Evolutionary conservation across 2,329 filamentous ascomycete genomes (phyloP).

Genomic region (Phaeosphaeria sp.): DNA sequence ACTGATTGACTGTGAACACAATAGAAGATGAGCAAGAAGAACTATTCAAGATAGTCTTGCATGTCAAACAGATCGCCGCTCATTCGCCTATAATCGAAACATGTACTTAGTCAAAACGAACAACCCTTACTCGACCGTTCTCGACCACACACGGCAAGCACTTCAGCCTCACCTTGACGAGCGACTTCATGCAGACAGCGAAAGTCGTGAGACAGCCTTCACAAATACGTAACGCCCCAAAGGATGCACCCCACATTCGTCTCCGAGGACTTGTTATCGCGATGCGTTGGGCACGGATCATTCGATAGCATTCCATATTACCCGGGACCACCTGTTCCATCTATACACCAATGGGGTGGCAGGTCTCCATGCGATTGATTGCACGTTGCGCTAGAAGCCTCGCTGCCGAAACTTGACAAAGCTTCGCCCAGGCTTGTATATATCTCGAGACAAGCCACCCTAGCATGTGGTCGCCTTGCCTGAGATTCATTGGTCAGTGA

Average conservation of each 20-base stretch:
- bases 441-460: constrained; percentile 17
- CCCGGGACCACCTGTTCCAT: constrained; percentile 6
- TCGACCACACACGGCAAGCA: background rate
- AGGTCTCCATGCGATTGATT: constrained; percentile 12
- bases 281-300: constrained; percentile 15
- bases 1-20: no score
- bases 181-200: background rate
- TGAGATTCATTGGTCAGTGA: background rate
- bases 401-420: constrained; percentile 2
- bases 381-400: constrained; percentile 5
- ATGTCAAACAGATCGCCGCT: background rate
- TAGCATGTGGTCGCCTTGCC: background rate
- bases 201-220: background rate
- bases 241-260: background rate
- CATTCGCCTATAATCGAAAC: background rate
- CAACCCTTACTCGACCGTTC: background rate
- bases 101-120: background rate
- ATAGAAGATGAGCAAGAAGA: background rate
- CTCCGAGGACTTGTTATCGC: constrained; percentile 14
- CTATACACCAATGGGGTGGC: constrained; percentile 14
- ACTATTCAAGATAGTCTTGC: background rate
- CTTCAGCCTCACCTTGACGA: background rate
- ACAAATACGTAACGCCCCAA: background rate
- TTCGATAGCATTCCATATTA: constrained; percentile 21
- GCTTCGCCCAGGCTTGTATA: constrained; percentile 5